Evolutionary conservation across 306 rosid species (phyloP), one percentile per base, ranked within the genome.

Genomic region (Sicyos edulis): DNA sequence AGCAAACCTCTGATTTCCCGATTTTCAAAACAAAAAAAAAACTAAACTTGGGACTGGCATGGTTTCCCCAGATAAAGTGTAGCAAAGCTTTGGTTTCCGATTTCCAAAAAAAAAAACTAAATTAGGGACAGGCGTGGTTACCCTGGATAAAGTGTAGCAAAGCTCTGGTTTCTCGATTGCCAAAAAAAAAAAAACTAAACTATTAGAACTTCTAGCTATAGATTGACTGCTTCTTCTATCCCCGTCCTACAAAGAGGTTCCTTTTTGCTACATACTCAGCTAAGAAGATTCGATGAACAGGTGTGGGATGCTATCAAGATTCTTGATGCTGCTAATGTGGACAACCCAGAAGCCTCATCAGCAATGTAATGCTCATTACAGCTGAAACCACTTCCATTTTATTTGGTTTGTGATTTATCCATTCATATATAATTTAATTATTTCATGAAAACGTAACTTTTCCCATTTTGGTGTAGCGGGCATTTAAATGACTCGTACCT

Each of bases 221-320:
- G 71, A 32, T 42, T 64, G 54, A 47, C 40, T 13, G 29, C 56
- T 67, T 15, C 40, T 47, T 40, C 45, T 4, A 34, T 34, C 45
- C 45, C 10, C 7, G 8, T 5, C 45, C 10, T 40, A 40, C 45
- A 5, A 40, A 40, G 45, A 40, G 40, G 10, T 40, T 6, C 45
- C 45, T 40, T 40, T 40, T 40, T 6, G 45, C 45, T 40, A 40
- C 7, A 40, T 6, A 4, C 55, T 45, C 72, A 20, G 11, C 29
- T 66, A 20, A 45, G 55, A 6, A 32, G 54, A 21, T 67, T 7
- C 20, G 40, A 7, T 67, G 54, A 66, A 69, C 63, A 89, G 92
- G 92, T 85, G 67, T 89, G 96, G 90, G 81, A 85, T 80, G 92
- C 96, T 47, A 86, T 89, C 71, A 85, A 87, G 85, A 57, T 89